Conservation (phyloP, 164 flowering plant genomes). For the Aristolochia fimbriata region DNA sequence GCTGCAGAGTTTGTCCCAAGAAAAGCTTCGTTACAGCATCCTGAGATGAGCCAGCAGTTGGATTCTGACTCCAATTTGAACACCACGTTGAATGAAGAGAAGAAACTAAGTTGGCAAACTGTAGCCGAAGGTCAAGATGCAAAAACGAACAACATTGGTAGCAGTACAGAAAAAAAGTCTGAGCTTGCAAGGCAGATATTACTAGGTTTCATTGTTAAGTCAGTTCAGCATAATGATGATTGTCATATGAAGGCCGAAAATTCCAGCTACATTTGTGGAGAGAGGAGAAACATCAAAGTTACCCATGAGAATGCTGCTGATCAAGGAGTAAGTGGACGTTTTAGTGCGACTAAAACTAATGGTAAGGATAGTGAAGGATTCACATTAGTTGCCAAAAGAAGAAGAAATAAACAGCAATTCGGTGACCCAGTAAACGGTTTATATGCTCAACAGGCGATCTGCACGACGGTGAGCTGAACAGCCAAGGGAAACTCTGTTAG, state of each 20-base stretch:
- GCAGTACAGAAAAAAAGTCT: conserved; percentile 45
- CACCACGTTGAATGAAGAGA: conserved; percentile 13
- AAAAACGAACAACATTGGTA: conserved; percentile 20
- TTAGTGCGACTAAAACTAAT: conserved; percentile 25
- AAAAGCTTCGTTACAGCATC: conserved; percentile 24
- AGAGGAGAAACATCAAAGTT: conserved; percentile 56
- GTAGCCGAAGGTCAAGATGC: conserved; percentile 13
- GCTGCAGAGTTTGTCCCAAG: conserved; percentile 77
- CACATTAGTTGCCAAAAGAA: conserved; percentile 56
- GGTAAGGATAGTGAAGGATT: conserved; percentile 68
- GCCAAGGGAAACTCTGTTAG: too few relatives aligned
- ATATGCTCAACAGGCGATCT: conserved; percentile 55
- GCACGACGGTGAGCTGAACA: conserved; percentile 59
- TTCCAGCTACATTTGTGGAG: conserved; percentile 36
- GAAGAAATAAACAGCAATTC: conserved; percentile 56
- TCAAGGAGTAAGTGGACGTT: background rate
- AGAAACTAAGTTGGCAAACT: conserved; percentile 15
- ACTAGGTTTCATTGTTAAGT: conserved; percentile 63
- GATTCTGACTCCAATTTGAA: conserved; percentile 9
- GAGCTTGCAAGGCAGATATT: conserved; percentile 86
- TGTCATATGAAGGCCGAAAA: conserved; percentile 18
- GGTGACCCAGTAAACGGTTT: conserved; percentile 37
- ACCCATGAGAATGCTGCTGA: conserved; percentile 9
- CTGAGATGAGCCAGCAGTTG: conserved; percentile 12
- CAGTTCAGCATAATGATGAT: conserved; percentile 38